Base-by-base conservation (phyloP, 768 basidiomycete genomes). In the Rhodotorula babjevae region DNA sequence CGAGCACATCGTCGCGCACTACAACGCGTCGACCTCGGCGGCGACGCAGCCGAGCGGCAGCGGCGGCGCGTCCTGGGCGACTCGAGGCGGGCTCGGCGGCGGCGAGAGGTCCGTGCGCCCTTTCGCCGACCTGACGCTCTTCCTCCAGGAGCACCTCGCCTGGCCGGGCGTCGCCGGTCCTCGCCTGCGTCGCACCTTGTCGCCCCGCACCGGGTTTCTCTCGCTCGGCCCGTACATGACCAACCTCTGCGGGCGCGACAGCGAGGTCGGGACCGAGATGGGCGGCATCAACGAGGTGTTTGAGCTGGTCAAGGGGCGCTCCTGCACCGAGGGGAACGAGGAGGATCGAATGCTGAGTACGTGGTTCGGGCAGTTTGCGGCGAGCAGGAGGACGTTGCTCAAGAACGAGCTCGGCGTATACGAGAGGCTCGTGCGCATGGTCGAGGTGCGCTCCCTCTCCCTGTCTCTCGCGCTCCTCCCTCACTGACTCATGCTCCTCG, bases 351-450 rank as follows among this genome's bases (percentile, higher is more conserved):
- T 23, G 29, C 19, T 42, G 40, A 65, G 75, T 7, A 79, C 80
- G 23, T 80, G 78, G 78, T 76, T 77, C 2, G 80, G 78, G 10
- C 80, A 80, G 65, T 78, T 79, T 60, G 57, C 75, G 21, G 79
- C 74, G 23, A 78, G 77, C 1, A 40, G 77, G 9, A 55, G 69
- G 58, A 61, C 76, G 44, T 77, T 80, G n/a, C 42, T 72, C 21
- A 49, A 65, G 21, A 79, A 75, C 53, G 58, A 50, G n/a, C 36
- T 56, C 3, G 44, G 27, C 27, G 61, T 66, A 50, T 80, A 79
- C 47, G 60, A 53, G 53, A 21, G 33, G 11, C 18, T 68, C 25
- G 1, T 8, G 31, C 21, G 21, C 25, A n/a, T 46, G 47, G 19
- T 68, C 25, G 59, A 68, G 59, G 67, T 61, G 40, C 49, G 67